Percentiles rank a stretch among this genome's conserved stretches.
Evolutionary conservation across 805 yeast genomes (phyloP).

Genomic region (Sungouiella thailandica): DNA sequence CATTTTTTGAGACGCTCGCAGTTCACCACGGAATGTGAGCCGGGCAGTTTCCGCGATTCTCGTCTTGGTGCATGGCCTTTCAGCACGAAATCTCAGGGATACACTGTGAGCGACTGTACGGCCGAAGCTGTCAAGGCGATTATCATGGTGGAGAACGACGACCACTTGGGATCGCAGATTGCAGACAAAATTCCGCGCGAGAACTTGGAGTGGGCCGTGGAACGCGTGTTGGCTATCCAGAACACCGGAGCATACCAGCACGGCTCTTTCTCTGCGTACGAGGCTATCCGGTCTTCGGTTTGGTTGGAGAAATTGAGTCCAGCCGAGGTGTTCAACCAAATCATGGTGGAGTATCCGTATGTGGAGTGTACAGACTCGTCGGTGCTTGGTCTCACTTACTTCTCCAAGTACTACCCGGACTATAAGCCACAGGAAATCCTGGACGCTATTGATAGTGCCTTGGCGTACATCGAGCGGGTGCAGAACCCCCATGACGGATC

Average conservation of each 20-base stretch:
- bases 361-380: constrained; percentile 98
- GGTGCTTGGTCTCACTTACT: constrained; percentile 81
- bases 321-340: constrained; percentile 96
- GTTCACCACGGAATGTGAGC: constrained; percentile 72
- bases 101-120: constrained; percentile 94
- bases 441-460: constrained; percentile 68
- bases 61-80: constrained; percentile 95
- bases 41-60: constrained; percentile 76
- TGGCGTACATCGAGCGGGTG: constrained; percentile 59
- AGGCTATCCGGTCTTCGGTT: constrained; percentile 76
- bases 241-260: constrained; percentile 72
- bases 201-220: constrained; percentile 63
- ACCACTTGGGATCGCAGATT: constrained; percentile 30
- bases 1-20: constrained; percentile 76
- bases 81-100: constrained; percentile 93
- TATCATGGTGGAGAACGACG: constrained; percentile 77
- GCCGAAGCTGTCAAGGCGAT: constrained; percentile 94
- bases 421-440: constrained; percentile 65
- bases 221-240: constrained; percentile 70
- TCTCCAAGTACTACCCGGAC: constrained; percentile 54
- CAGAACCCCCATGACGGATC: constrained; percentile 76
- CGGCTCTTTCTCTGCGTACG: constrained; percentile 94
- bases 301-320: constrained; percentile 78
- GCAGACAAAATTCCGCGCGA: constrained; percentile 48
- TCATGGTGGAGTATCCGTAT: constrained; percentile 97